These are phyloP conservation scores for Hypoxylon sp. DNA, from an alignment of 2,329 filamentous ascomycete species.

Conservation along the genomic window DNA sequence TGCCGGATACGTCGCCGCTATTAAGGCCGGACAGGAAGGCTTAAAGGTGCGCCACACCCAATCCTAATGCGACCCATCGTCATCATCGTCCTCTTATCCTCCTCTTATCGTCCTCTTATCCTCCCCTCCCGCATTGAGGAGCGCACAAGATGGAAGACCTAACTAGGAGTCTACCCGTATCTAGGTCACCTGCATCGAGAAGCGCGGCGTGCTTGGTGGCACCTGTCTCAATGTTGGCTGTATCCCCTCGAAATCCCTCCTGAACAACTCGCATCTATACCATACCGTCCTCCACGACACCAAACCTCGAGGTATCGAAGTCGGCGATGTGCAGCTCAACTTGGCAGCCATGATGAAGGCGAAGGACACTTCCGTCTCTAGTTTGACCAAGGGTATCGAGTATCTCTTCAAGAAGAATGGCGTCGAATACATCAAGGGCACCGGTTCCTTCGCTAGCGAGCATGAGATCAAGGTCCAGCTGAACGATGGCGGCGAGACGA, in stretches of 20 bases:
- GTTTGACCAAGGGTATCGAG: conserved; percentile 97
- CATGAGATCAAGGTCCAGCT: conserved; percentile 93
- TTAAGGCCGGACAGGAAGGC: conserved; percentile 98
- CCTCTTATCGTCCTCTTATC: background rate
- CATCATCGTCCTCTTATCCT: background rate
- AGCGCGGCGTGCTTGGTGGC: conserved; percentile 93
- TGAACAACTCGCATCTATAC: conserved; percentile 99
- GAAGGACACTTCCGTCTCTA: conserved; percentile 90
- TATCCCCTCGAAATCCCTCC: conserved; percentile 98
- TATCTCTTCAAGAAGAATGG: conserved; percentile 99
- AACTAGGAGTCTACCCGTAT: conserved; percentile 30
- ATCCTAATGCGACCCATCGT: conserved; percentile 13
- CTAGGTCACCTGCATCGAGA: conserved; percentile 97
- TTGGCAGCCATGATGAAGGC: conserved; percentile 97
- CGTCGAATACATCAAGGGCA: conserved; percentile 97
- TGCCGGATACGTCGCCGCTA: conserved; percentile 97
- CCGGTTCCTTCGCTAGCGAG: conserved; percentile 87
- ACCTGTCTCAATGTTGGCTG: conserved; percentile 99
- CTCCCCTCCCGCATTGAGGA: background rate
- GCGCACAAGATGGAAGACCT: conserved; percentile 18
- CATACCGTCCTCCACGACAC: conserved; percentile 97
- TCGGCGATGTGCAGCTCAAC: conserved; percentile 97
- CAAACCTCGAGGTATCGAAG: conserved; percentile 96
- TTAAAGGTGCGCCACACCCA: conserved; percentile 77
- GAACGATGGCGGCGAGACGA: conserved; percentile 91